These are phyloP conservation scores for Nepenthes gracilis DNA, from an alignment of 148 eudicot species.

Conservation along the genomic window DNA sequence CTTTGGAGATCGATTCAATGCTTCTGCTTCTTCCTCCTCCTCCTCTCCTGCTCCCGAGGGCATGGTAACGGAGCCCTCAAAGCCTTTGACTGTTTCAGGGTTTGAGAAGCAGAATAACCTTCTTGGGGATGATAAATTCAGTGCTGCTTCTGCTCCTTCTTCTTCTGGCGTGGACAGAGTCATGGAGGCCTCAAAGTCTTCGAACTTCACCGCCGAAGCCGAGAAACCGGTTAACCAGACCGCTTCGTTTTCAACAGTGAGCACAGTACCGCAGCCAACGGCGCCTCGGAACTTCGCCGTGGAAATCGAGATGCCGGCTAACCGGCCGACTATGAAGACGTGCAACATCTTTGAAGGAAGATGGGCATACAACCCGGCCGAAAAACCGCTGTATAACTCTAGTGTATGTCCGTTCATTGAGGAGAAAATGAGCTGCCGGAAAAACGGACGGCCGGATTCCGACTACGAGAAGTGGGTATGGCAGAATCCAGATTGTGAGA, in stretches of 20 bases:
- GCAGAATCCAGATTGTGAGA: conserved; percentile 28
- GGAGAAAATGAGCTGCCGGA: conserved; percentile 21
- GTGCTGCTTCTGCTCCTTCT: neutral
- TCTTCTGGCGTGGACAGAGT: neutral
- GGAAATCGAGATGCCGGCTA: neutral
- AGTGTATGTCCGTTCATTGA: conserved; percentile 21
- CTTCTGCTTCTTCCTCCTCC: neutral
- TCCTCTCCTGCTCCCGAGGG: neutral
- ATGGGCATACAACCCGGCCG: conserved; percentile 21
- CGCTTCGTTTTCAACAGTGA: too few relatives aligned
- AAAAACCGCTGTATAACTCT: conserved; percentile 4
- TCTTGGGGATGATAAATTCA: neutral
- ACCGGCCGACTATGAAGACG: neutral
- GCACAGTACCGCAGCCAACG: too few relatives aligned
- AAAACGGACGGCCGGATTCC: conserved; percentile 28
- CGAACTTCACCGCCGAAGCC: neutral
- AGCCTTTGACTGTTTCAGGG: too few relatives aligned
- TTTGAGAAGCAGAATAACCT: too few relatives aligned
- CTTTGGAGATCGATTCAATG: neutral
- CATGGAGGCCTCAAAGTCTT: too few relatives aligned
- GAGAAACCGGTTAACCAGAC: conserved; percentile 1
- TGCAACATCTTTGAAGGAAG: conserved; percentile 28
- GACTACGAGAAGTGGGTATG: conserved; percentile 25
- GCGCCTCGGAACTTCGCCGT: neutral
- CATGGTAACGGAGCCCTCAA: neutral